Evolutionary conservation across 2,329 filamentous ascomycete species (phyloP), one percentile per base, ranked within the genome.

Genomic region (Elsinoe perseae): DNA sequence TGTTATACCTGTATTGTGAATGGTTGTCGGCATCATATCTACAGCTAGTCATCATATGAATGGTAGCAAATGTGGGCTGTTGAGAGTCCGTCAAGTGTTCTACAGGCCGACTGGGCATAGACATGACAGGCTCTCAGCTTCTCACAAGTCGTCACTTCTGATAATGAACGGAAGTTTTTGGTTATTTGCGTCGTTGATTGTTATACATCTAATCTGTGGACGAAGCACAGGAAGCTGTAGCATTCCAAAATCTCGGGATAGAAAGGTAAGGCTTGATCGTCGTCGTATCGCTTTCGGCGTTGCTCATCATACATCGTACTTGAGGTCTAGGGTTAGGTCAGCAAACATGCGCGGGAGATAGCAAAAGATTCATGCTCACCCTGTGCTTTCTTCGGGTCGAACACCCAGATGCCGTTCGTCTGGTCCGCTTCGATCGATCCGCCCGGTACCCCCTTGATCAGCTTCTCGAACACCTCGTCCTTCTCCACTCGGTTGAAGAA

Each of bases 381-480:
- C 56, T 61, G 63, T 6, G 75, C 79, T 65, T 79, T 79, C 57
- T 74, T 68, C 60, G 75, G 69, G 68, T 86, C 82, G 67, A 85
- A 88, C 58, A 80, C 73, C 85, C 85, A 89, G 28, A 88, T 75
- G 0, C 85, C 85, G 56, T 80, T 82, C 1, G 85, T 88, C 72
- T 85, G 84, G 46, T 81, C 79, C 32, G 77, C 72, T 61, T 87
- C 85, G 16, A 82, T 63, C 38, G 59, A 61, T 10, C 66, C 69
- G 23, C 62, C 58, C 56, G 73, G 67, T 60, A 77, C 71, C 61
- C 77, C 65, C 42, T 67, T 69, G 20, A 75, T 71, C 43, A 80
- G 71, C 73, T 59, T 76, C 67, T 75, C 78, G 63, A 65, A 80
- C 64, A 65, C 70, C 65, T 57, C 77, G 43, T 66, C 64, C 30